A percentile compares a stretch with the other conserved stretches of the same genome.
phyloP scores from a whole-genome alignment of 306 rosid species.

The Coriaria nepalensis region DNA sequence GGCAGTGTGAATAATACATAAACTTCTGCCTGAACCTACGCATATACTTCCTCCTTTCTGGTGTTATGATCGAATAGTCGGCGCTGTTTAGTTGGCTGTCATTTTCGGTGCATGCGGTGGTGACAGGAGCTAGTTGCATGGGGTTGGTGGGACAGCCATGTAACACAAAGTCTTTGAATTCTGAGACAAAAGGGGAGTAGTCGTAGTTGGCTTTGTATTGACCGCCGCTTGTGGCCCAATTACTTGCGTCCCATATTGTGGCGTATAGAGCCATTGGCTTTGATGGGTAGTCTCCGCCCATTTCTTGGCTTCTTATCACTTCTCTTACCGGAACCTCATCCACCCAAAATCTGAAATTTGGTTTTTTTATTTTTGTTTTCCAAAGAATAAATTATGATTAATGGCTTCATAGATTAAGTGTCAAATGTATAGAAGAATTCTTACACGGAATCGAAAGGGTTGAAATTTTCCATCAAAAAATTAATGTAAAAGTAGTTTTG shows the following conservation, averaged over 20 bases:
- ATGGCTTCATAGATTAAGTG: constrained; percentile 3
- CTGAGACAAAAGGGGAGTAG: constrained; percentile 71
- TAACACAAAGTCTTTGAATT: constrained; percentile 65
- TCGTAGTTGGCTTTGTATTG: constrained; percentile 71
- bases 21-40: constrained; percentile 46
- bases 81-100: constrained; percentile 20
- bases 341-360: constrained; percentile 62
- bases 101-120: constrained; percentile 19
- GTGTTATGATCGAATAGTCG: constrained; percentile 40
- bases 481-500: too few species aligned
- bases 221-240: constrained; percentile 90
- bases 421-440: too few species aligned
- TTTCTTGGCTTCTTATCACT: constrained; percentile 44
- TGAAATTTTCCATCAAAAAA: too few species aligned
- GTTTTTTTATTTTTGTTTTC: too few species aligned
- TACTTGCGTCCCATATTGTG: constrained; percentile 94
- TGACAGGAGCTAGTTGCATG: constrained; percentile 27
- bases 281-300: constrained; percentile 78
- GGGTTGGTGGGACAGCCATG: constrained; percentile 71
- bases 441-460: too few species aligned
- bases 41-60: constrained; percentile 40
- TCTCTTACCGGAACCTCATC: constrained; percentile 90
- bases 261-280: constrained; percentile 86
- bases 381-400: not conserved
- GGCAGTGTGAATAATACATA: constrained; percentile 86